Percentiles rank a stretch among this genome's conserved stretches.
Conservation (phyloP, 2,329 filamentous ascomycete species). For the Colletotrichum brevisporum region DNA sequence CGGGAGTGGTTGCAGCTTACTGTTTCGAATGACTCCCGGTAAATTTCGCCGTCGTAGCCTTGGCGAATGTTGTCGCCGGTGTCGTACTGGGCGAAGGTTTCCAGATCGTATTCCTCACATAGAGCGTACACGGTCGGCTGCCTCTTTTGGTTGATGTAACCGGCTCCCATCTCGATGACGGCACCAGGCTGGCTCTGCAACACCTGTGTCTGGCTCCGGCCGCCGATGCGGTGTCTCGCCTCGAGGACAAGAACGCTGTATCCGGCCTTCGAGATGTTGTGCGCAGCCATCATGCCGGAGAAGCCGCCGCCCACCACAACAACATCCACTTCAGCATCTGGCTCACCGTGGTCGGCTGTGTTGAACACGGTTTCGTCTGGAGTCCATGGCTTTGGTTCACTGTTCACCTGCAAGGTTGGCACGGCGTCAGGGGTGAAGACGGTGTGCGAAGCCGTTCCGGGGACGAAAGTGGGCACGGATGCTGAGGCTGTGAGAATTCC, state of each 20-base stretch:
- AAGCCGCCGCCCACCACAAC: constrained; percentile 39
- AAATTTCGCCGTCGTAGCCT: background rate
- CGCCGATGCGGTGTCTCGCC: constrained; percentile 29
- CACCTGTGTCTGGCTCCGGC: constrained; percentile 24
- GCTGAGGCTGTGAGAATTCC: background rate
- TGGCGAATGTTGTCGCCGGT: constrained; percentile 30
- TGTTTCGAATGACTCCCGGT: background rate
- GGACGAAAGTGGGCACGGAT: background rate
- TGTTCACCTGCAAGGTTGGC: background rate
- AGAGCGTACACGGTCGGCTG: constrained; percentile 30
- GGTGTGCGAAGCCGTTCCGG: background rate
- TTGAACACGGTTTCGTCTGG: background rate
- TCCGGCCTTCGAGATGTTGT: constrained; percentile 15
- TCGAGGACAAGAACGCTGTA: constrained; percentile 15
- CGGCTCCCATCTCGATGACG: constrained; percentile 39
- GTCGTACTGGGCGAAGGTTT: constrained; percentile 35
- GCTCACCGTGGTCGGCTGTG: background rate
- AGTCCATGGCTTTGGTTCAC: background rate
- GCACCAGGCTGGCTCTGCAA: constrained; percentile 13
- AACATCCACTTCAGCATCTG: constrained; percentile 20
- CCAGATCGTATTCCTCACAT: constrained; percentile 32
- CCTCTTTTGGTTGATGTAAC: constrained; percentile 41
- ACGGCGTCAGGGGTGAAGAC: background rate
- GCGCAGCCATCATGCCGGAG: constrained; percentile 34
- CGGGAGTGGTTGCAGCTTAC: background rate